phyloP scores from a whole-genome alignment of 2,329 filamentous ascomycete species.

The Beauveria rudraprayagi region DNA sequence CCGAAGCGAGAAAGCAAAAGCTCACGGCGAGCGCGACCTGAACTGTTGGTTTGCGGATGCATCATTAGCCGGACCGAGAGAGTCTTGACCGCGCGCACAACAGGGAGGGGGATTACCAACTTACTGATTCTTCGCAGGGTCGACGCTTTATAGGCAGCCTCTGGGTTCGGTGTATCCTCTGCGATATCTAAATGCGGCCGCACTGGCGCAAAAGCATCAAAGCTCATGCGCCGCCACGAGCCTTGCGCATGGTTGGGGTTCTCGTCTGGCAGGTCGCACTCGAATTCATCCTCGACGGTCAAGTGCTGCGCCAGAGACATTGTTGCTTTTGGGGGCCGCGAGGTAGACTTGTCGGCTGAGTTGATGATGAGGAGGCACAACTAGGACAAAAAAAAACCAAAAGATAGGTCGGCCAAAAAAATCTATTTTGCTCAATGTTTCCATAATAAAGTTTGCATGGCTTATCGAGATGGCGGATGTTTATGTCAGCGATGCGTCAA shows the following conservation, averaged over 20 bases:
- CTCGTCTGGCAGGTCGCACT: background rate
- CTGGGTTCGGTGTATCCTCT: background rate
- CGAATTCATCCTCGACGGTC: background rate
- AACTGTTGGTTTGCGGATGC: constrained; percentile 32
- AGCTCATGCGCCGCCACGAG: constrained; percentile 8
- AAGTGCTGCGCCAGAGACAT: constrained; percentile 6
- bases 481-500: constrained; percentile 4
- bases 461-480: background rate
- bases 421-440: background rate
- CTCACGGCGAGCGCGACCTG: constrained; percentile 63
- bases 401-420: too few species aligned
- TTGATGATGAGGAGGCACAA: background rate
- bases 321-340: background rate
- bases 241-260: background rate
- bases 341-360: background rate
- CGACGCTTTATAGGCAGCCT: constrained; percentile 6
- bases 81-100: too few species aligned
- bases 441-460: background rate
- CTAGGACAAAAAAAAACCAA: too few species aligned
- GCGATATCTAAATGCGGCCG: background rate
- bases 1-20: constrained; percentile 70
- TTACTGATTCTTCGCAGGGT: background rate
- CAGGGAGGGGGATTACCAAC: fast-evolving
- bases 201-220: background rate
- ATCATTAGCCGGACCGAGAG: background rate